These are phyloP conservation scores for Globisporangium spinosum DNA, from an alignment of 352 stramenopile species.

Conservation along the genomic window DNA sequence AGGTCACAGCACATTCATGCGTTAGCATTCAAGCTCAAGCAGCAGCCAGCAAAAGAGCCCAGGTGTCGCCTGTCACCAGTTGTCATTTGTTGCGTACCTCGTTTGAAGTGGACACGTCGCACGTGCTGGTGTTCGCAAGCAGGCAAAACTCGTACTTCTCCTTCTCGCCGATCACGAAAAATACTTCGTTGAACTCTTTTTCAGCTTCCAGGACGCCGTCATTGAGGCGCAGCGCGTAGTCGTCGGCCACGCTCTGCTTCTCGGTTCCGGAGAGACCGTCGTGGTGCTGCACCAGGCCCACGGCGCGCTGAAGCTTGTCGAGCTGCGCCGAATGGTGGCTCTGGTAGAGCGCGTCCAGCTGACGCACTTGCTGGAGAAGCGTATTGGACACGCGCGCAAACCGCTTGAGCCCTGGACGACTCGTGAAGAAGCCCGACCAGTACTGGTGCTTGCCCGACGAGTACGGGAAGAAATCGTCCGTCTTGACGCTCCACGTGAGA, in stretches of 20 bases:
- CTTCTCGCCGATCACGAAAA: conserved; percentile 72
- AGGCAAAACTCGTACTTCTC: conserved; percentile 65
- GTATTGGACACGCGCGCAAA: conserved; percentile 88
- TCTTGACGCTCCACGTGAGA: conserved; percentile 85
- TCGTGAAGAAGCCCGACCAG: conserved; percentile 97
- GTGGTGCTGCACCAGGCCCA: conserved; percentile 95
- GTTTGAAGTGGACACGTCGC: conserved; percentile 67
- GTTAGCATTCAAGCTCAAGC: too few species aligned
- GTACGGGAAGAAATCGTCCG: conserved; percentile 97
- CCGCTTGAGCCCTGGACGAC: conserved; percentile 89
- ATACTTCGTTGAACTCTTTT: conserved; percentile 68
- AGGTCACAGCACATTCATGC: too few species aligned
- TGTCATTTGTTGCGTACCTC: conserved; percentile 22
- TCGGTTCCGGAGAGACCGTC: conserved; percentile 94
- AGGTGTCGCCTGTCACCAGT: neutral
- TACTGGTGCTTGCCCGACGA: conserved; percentile 90
- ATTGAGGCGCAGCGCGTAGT: conserved; percentile 93
- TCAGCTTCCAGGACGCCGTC: conserved; percentile 67
- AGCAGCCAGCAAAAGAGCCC: too few species aligned
- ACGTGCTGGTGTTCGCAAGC: conserved; percentile 90
- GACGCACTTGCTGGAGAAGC: conserved; percentile 88
- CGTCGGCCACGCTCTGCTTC: conserved; percentile 94
- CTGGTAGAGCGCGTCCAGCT: conserved; percentile 84
- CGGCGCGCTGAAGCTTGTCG: conserved; percentile 78
- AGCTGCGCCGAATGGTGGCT: conserved; percentile 49